Evolutionary conservation across 2,329 filamentous ascomycete genomes (phyloP).

Genomic region (Monosporascus ibericus): DNA sequence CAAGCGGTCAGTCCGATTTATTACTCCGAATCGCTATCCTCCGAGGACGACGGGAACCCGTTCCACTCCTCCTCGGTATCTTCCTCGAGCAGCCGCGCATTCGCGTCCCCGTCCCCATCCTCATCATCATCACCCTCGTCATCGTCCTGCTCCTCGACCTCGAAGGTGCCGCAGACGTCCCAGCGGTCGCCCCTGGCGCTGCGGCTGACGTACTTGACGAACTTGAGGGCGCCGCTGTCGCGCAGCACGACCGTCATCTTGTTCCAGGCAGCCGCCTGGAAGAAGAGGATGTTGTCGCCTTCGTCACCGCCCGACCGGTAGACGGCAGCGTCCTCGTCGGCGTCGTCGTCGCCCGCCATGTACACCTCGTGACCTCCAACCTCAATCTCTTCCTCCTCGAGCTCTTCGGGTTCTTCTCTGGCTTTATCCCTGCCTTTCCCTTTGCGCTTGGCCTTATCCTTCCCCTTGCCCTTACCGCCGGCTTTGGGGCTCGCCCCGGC

Average conservation of each 20-base stretch:
- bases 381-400: slow-evolving; percentile 39
- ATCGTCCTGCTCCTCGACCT: slow-evolving; percentile 55
- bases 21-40: slow-evolving; percentile 22
- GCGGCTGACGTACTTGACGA: slow-evolving; percentile 91
- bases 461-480: slow-evolving; percentile 25
- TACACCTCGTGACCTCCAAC: slow-evolving; percentile 82
- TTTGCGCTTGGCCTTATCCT: slow-evolving; percentile 25
- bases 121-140: slow-evolving; percentile 32
- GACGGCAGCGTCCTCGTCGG: slow-evolving; percentile 72
- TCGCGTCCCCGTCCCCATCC: slow-evolving; percentile 24
- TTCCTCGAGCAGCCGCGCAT: slow-evolving; percentile 28
- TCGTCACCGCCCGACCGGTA: slow-evolving; percentile 79
- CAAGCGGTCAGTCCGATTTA: no score
- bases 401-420: slow-evolving; percentile 21
- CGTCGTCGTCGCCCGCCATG: slow-evolving; percentile 81
- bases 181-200: slow-evolving; percentile 82
- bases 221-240: slow-evolving; percentile 79
- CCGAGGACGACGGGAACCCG: slow-evolving; percentile 41
- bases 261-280: slow-evolving; percentile 71
- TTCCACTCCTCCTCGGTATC: slow-evolving; percentile 52
- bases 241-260: slow-evolving; percentile 84
- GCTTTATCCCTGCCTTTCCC: slow-evolving; percentile 21
- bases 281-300: slow-evolving; percentile 55
- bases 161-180: slow-evolving; percentile 79
- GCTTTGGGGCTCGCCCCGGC: slow-evolving; percentile 27